Evolutionary conservation across 495 filamentous ascomycete genomes (phyloP).

Genomic region (Parachaetomium inaequale): DNA sequence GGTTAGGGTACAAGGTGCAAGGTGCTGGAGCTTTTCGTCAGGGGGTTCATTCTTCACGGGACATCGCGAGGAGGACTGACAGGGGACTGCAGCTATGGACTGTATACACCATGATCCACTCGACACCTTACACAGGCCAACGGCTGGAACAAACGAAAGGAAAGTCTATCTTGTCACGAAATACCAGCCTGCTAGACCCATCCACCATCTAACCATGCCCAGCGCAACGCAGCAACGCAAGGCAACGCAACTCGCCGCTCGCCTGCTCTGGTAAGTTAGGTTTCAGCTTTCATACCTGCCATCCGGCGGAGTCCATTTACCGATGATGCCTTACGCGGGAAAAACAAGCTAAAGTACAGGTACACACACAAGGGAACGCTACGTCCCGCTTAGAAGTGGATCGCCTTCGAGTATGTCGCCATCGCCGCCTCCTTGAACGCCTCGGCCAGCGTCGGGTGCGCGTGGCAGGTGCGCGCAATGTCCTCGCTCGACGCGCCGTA

Average conservation of each 20-base stretch:
- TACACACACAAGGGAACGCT: slow-evolving; percentile 27
- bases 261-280: neutral
- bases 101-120: neutral
- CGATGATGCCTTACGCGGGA: slow-evolving; percentile 17
- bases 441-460: slow-evolving; percentile 93
- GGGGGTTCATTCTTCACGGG: no score
- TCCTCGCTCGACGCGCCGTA: slow-evolving; percentile 95
- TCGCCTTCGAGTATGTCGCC: slow-evolving; percentile 93
- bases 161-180: slow-evolving; percentile 13
- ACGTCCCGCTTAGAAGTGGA: slow-evolving; percentile 71
- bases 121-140: neutral
- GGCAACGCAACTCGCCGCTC: slow-evolving; percentile 5
- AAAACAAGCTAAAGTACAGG: slow-evolving; percentile 29
- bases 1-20: neutral
- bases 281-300: slow-evolving; percentile 16
- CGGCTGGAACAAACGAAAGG: neutral
- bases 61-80: neutral
- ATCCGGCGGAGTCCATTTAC: slow-evolving; percentile 26
- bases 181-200: slow-evolving; percentile 7
- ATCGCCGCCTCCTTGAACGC: slow-evolving; percentile 99
- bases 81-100: no score
- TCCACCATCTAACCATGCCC: slow-evolving; percentile 10
- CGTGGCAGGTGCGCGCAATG: slow-evolving; percentile 91
- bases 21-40: no score
- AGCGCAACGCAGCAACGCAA: neutral